Conservation (phyloP, 1,284 basidiomycete genomes). For the Leccinum pseudoinsigne region DNA sequence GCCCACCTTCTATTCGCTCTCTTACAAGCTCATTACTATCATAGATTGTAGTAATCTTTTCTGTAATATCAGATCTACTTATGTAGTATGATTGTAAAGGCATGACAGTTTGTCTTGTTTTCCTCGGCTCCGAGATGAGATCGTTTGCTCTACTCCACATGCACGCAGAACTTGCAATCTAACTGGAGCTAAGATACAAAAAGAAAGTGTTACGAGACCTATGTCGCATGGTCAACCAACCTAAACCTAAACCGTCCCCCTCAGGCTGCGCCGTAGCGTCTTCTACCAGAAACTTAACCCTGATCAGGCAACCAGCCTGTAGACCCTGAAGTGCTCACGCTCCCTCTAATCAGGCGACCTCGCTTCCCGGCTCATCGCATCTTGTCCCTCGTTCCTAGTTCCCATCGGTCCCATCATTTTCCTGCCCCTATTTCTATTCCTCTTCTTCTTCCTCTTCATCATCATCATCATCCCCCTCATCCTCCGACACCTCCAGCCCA, state of each 20-base stretch:
- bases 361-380: not conserved
- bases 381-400: not conserved
- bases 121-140: not conserved
- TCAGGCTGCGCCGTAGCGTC: no score
- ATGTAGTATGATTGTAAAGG: not conserved
- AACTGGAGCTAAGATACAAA: not conserved
- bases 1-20: not conserved
- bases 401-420: not conserved
- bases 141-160: not conserved
- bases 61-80: not conserved
- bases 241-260: not conserved
- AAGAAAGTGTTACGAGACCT: not conserved
- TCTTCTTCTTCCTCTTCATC: constrained; percentile 38
- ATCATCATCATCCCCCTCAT: constrained; percentile 75
- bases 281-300: not conserved
- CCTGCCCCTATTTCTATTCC: constrained; percentile 3
- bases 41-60: not conserved
- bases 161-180: not conserved
- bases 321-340: not conserved
- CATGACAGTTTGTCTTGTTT: not conserved
- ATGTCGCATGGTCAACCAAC: not conserved
- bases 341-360: not conserved
- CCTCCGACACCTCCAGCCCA: constrained; percentile 88
- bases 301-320: not conserved
- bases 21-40: not conserved